Conservation (phyloP, 495 filamentous ascomycete genomes). For the Aspergillus coremiiformis region DNA sequence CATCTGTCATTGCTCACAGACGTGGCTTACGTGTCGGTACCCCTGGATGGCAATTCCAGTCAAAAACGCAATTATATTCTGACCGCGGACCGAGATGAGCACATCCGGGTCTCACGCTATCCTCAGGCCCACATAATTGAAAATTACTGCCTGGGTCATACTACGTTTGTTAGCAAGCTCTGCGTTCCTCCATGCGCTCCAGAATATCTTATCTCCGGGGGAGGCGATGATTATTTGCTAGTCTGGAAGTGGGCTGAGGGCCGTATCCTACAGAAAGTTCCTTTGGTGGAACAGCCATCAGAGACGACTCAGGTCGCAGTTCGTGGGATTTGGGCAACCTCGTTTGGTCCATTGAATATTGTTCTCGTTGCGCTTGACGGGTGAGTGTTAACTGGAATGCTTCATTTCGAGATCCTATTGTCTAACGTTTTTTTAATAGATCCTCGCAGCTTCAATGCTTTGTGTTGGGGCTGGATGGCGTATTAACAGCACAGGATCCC, state of each 20-base stretch:
- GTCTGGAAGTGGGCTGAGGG: constrained; percentile 74
- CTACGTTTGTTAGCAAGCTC: constrained; percentile 68
- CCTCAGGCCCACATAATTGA: constrained; percentile 88
- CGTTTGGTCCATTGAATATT: constrained; percentile 16
- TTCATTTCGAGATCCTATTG: neutral
- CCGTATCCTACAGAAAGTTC: constrained; percentile 43
- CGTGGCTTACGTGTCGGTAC: constrained; percentile 44
- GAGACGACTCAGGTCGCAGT: constrained; percentile 23
- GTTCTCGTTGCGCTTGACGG: constrained; percentile 63
- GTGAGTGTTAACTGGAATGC: constrained; percentile 37
- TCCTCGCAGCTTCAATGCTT: constrained; percentile 56
- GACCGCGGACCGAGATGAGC: constrained; percentile 91
- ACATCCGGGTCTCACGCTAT: constrained; percentile 84
- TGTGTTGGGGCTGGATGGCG: constrained; percentile 32
- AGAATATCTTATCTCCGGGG: constrained; percentile 69
- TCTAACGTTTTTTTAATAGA: constrained; percentile 30
- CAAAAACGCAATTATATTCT: constrained; percentile 59
- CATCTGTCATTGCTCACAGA: constrained; percentile 93
- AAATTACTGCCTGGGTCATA: constrained; percentile 78
- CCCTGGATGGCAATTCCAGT: constrained; percentile 18
- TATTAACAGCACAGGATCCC: constrained; percentile 39
- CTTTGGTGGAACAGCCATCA: constrained; percentile 17
- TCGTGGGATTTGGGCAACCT: constrained; percentile 33
- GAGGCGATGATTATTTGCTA: constrained; percentile 69
- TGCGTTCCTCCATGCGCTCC: constrained; percentile 51